Percentiles rank a stretch among this genome's conserved stretches.
Conservation (phyloP, 2,329 filamentous ascomycete genomes). For the Lasiodiplodia theobromae region DNA sequence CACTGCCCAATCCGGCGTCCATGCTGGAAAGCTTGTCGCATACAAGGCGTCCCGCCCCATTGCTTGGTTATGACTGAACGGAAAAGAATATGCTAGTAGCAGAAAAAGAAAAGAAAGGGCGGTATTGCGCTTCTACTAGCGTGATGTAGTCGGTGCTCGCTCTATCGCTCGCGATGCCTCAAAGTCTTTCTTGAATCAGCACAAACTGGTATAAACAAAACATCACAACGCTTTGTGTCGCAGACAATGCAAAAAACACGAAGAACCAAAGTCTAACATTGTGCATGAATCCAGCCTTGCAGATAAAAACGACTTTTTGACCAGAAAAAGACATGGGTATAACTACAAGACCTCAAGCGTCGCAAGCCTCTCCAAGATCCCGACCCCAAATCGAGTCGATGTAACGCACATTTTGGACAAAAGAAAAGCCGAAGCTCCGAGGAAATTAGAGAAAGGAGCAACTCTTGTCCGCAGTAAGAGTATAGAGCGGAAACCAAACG, state of each 20-base stretch:
- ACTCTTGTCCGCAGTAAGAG: background rate
- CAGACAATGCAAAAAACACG: background rate
- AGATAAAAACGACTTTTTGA: constrained; percentile 20
- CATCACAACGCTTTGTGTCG: background rate
- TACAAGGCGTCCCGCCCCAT: background rate
- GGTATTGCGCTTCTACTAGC: too few relatives aligned
- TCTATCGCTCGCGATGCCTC: too few relatives aligned
- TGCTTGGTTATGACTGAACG: background rate
- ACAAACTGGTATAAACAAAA: background rate
- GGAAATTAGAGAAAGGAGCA: background rate
- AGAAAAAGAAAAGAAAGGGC: background rate
- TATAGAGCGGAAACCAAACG: background rate
- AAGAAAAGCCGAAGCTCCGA: constrained; percentile 13
- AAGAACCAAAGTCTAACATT: constrained; percentile 11
- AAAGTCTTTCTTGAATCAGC: too few relatives aligned
- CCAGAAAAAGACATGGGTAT: constrained; percentile 27
- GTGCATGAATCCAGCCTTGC: constrained; percentile 4
- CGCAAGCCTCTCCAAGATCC: background rate
- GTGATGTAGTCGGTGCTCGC: too few relatives aligned
- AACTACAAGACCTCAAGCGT: constrained; percentile 16
- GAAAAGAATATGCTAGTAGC: background rate
- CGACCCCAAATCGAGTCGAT: background rate
- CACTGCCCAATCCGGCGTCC: background rate
- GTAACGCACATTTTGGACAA: constrained; percentile 18
- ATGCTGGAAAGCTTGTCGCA: constrained; percentile 7